Base-by-base conservation (phyloP, 805 yeast species). In the Candida rishiriensis region DNA sequence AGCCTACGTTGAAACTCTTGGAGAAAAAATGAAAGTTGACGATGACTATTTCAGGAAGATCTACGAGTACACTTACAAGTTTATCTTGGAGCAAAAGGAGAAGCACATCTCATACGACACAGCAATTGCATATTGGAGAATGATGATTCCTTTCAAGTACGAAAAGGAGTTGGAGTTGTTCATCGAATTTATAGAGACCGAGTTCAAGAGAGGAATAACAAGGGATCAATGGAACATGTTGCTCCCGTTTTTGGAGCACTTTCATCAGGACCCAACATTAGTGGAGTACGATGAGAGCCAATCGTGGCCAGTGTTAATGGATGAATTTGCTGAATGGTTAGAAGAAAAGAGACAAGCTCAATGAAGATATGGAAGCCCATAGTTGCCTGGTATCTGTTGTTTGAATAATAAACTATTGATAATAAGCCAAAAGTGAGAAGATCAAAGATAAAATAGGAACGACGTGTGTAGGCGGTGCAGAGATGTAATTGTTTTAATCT, bases 281-380 rank as follows among this genome's bases (percentile, higher is more conserved):
- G 64, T 65, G 13, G 65, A 63, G 2, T 90, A 89, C 62, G 90
- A 85, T 54, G 93, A 84, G 51, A 75, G 77, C 53, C 89, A 85
- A 18, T 86, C 97, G 1, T 91, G 98, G 98, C 99, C 98, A 5
- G 78, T 86, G 42, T 68, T 88, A 14, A 79, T 91, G 51, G 99
- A 91, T 61, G 88, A 81, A 46, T 91, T 78, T 58, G 85, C 88
- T 17, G 95, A 85, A 50, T 67, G 71, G 52, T 53, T 56, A 21
- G 71, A 40, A 13, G 43, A 42, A 14, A 33, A 34, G 7, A 12
- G 34, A 30, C 3, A 30, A 39, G 36, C 10, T 21, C 7, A 7
- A 21, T 21, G 26, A 21, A 21, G 26, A 21, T 21, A n/a, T n/a
- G n/a, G n/a, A n/a, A n/a, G n/a, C n/a, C n/a, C n/a, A n/a, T n/a